Evolutionary conservation across 495 filamentous ascomycete genomes (phyloP), one percentile per base, ranked within the genome.

Genomic region (Penicillium parvum): DNA sequence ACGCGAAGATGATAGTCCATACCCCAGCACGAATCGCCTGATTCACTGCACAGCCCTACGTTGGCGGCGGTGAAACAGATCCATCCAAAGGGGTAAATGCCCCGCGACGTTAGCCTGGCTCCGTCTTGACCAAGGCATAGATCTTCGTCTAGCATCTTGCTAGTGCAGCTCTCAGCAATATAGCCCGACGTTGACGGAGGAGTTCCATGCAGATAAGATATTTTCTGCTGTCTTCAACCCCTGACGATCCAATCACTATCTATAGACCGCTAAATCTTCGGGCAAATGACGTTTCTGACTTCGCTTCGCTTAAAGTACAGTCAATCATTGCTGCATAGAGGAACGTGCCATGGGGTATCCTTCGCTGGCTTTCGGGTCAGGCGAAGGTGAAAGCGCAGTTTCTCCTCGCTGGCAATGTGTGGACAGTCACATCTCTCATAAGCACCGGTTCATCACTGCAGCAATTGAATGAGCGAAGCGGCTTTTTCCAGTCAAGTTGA

Each of bases 291-390:
- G 27, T 44, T 40, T 40, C 28, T 18, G 7, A 21, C 23, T 47
- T 35, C 49, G 35, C 49, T 44, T 47, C 49, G 49, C 27, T 47
- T 47, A 38, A 30, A 22, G 25, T 16, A 16, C 18, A 39, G 49
- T 47, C 49, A 52, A 52, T 52, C 49, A 52, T 22, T 52, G 22
- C 43, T 45, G 43, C 32, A 30, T 17, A 43, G 39, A 32, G 25
- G 6, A 52, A 52, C 43, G 49, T 52, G 49, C 35, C 22, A 34
- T 40, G 49, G 20, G 19, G 28, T 25, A 17, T 35, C 25, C 26
- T 7, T 22, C 18, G 17, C 25, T 25, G 28, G 22, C 19, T 6
- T 37, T 35, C 30, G 19, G 34, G 23, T 32, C 22, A 33, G 34
- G 47, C 14, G 10, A 21, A 19, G 25, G 27, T 28, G 17, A 30